Percentiles rank a stretch among this genome's conserved stretches.
These are phyloP conservation scores for Amesomyces nigricolor DNA, from an alignment of 2,329 filamentous ascomycete species.

Conservation along the genomic window DNA sequence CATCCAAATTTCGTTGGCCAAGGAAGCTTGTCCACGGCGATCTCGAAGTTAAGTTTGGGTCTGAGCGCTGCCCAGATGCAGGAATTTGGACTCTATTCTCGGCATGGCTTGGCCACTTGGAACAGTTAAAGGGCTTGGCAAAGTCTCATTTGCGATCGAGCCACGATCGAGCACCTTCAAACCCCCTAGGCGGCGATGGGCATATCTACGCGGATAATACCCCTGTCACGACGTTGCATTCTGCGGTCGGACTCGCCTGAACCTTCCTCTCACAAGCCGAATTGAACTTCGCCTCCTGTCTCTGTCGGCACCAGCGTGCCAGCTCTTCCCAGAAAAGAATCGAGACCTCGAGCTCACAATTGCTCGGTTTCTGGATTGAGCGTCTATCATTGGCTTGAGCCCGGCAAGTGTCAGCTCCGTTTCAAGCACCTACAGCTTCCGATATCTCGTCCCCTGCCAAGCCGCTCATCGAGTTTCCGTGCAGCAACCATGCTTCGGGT, in stretches of 20 bases:
- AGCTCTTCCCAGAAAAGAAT: not conserved
- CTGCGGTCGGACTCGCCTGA: not conserved
- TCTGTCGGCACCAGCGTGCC: not conserved
- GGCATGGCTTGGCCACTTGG: slow-evolving; percentile 21
- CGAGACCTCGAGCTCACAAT: not conserved
- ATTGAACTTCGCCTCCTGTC: not conserved
- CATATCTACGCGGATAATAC: slow-evolving; percentile 1
- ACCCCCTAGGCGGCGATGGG: not conserved
- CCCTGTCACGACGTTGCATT: not conserved
- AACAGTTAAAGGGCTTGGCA: slow-evolving; percentile 30
- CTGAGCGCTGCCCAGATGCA: slow-evolving; percentile 16
- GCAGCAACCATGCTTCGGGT: not conserved
- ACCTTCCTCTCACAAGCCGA: not conserved
- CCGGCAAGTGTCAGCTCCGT: slow-evolving; percentile 10
- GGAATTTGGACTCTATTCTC: slow-evolving; percentile 11
- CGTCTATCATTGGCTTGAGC: not conserved
- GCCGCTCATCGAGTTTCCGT: not conserved
- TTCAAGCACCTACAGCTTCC: not conserved
- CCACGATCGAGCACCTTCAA: slow-evolving; percentile 24
- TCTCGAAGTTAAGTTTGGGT: slow-evolving; percentile 7
- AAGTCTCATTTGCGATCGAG: slow-evolving; percentile 34
- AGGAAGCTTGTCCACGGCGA: slow-evolving; percentile 12
- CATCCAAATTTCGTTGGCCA: slow-evolving; percentile 13
- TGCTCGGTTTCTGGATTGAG: not conserved
- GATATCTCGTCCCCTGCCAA: slow-evolving; percentile 6